Evolutionary conservation across 768 basidiomycete species (phyloP).

Genomic region (Termitomyces sp.): DNA sequence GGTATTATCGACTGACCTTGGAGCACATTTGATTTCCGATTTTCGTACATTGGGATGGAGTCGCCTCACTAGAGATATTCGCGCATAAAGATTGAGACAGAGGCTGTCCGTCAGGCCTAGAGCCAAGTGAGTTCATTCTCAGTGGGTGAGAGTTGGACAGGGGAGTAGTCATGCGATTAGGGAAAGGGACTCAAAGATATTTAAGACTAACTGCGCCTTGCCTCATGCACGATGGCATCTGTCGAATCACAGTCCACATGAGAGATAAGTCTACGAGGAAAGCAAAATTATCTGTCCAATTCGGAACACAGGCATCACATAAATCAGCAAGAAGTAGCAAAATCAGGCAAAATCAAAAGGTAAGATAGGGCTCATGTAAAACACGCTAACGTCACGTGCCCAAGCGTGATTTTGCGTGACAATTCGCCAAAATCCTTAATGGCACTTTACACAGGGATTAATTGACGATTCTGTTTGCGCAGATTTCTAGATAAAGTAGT

Average conservation of each 20-base stretch:
- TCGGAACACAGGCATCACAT: not conserved
- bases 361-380: too few relatives aligned
- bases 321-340: not conserved
- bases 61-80: slow-evolving; percentile 11
- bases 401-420: too few relatives aligned
- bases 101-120: slow-evolving; percentile 18
- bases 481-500: too few relatives aligned
- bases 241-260: not conserved
- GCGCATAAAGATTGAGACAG: slow-evolving; percentile 22
- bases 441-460: too few relatives aligned
- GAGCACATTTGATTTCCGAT: slow-evolving; percentile 21
- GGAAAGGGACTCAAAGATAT: not conserved
- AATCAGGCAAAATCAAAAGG: too few relatives aligned
- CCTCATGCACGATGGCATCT: not conserved
- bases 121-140: slow-evolving; percentile 15
- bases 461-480: too few relatives aligned
- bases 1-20: slow-evolving; percentile 15
- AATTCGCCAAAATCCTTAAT: too few relatives aligned
- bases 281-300: not conserved
- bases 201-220: not conserved
- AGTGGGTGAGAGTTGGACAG: not conserved
- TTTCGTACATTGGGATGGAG: slow-evolving; percentile 3
- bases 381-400: too few relatives aligned
- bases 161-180: not conserved
- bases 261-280: not conserved